phyloP scores from a whole-genome alignment of 208 protist species.

The Crithidia mellificae region DNA sequence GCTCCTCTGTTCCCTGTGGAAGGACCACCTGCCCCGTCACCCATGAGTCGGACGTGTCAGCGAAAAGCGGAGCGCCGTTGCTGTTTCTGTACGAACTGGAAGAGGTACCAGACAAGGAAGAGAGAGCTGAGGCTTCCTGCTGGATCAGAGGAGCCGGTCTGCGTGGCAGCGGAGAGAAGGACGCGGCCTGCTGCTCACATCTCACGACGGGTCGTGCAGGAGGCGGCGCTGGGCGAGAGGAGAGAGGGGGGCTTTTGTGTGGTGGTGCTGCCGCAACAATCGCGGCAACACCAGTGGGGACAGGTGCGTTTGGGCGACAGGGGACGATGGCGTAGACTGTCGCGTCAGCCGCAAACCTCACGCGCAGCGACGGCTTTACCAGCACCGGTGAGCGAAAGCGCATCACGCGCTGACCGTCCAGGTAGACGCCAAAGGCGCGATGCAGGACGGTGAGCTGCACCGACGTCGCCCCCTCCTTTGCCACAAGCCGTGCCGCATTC shows the following conservation, averaged over 20 bases:
- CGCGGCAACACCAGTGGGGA: too few species aligned
- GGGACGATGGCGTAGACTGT: too few species aligned
- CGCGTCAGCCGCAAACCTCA: conserved; percentile 6
- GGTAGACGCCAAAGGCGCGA: conserved; percentile 7
- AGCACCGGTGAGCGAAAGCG: conserved; percentile 18
- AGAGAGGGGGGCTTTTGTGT: not conserved
- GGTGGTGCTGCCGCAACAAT: too few species aligned
- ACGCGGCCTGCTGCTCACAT: not conserved
- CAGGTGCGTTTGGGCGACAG: too few species aligned
- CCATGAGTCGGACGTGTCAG: not conserved
- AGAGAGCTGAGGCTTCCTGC: not conserved
- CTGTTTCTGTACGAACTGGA: not conserved
- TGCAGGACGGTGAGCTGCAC: conserved; percentile 21
- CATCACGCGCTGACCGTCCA: conserved; percentile 24
- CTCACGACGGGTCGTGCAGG: too few species aligned
- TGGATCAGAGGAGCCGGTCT: not conserved
- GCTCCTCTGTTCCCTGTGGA: not conserved
- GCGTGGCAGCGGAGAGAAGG: not conserved
- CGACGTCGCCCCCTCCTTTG: not conserved
- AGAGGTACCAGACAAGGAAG: not conserved
- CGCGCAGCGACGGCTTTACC: conserved; percentile 1
- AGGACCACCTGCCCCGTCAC: not conserved
- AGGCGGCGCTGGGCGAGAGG: too few species aligned
- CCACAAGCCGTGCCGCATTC: conserved; percentile 15
- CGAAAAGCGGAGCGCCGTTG: not conserved